Conservation (phyloP, 768 basidiomycete genomes). For the Mycena haematopus region DNA sequence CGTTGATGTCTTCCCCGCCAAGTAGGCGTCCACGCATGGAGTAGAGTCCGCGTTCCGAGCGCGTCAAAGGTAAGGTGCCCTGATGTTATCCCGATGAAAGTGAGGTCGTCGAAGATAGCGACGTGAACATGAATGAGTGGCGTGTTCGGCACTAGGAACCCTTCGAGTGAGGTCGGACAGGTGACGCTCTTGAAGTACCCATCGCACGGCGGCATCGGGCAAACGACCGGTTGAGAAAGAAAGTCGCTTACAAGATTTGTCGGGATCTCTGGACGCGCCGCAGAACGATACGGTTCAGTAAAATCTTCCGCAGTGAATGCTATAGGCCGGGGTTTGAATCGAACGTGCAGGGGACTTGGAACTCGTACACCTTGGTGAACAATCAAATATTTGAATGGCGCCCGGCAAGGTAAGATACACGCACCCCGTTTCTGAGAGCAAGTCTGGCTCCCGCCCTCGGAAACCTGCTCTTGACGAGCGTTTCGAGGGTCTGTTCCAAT, state of each 20-base stretch:
- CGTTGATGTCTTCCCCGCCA: conserved; percentile 14
- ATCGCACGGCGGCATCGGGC: not conserved
- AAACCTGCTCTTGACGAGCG: conserved; percentile 16
- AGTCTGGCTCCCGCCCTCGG: conserved; percentile 24
- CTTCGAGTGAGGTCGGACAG: conserved; percentile 11
- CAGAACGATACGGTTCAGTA: conserved; percentile 6
- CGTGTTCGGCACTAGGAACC: conserved; percentile 12
- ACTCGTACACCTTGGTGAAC: conserved; percentile 16
- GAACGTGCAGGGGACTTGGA: conserved; percentile 16
- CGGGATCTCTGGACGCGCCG: conserved; percentile 10
- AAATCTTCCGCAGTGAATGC: conserved; percentile 18
- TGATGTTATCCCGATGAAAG: conserved; percentile 22
- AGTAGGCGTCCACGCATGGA: conserved; percentile 24
- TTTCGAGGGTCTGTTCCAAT: conserved; percentile 14
- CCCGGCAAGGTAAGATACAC: not conserved
- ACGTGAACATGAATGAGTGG: conserved; percentile 19
- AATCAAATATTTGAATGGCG: not conserved
- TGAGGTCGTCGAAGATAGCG: conserved; percentile 18
- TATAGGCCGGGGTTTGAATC: not conserved
- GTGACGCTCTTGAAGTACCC: conserved; percentile 4
- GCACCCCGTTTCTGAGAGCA: conserved; percentile 19
- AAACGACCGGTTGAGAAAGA: conserved; percentile 3
- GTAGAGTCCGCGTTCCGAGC: conserved; percentile 12
- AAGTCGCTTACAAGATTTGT: not conserved
- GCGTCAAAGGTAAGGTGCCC: conserved; percentile 21